Evolutionary conservation across 768 basidiomycete genomes (phyloP), one percentile per base, ranked within the genome.

Genomic region (Tylopilus rubrobrunneus): DNA sequence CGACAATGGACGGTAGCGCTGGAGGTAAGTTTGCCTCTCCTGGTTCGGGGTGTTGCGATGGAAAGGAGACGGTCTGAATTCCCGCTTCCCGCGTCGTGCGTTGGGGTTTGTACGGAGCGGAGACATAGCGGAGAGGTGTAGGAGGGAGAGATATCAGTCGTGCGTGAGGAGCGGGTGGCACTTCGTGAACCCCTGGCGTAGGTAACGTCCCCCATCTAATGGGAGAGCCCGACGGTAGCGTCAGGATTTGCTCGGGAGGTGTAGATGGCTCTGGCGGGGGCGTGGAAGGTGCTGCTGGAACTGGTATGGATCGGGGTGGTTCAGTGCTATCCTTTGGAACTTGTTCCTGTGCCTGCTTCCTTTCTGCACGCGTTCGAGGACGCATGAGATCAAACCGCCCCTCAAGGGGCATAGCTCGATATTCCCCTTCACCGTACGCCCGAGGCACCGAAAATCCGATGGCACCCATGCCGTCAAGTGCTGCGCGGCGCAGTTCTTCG

Each of bases 321-420:
- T 59, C 58, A 17, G 45, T 44, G 17, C 14, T 21, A 12, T 56
- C 56, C 17, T 53, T 31, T 19, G 42, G 36, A 10, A 39, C 23
- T n/a, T 54, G 42, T 33, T 27, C 27, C 27, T 54, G 45, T 31
- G 34, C 27, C 40, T 52, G 53, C 33, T 46, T 55, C 53, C 25
- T 62, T 49, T 69, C 65, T 14, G 55, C 66, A 49, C 55, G 66
- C 23, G 61, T 63, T 44, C 50, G 59, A 29, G 70, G 68, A 51
- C 86, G 82, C 78, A 97, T 87, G 61, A 98, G 76, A 65, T 96
- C 92, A 51, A 95, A 77, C 45, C 94, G 85, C 6, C 94, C 94
- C 53, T 91, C 87, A 21, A 97, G 75, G 15, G 95, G 95, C 72
- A 98, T 70, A 48, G 81, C 86, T 52, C 75, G 78, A 67, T 97